Evolutionary conservation across 129 eudicot species (phyloP), one percentile per base, ranked within the genome.

Genomic region (Escallonia herrerae): DNA sequence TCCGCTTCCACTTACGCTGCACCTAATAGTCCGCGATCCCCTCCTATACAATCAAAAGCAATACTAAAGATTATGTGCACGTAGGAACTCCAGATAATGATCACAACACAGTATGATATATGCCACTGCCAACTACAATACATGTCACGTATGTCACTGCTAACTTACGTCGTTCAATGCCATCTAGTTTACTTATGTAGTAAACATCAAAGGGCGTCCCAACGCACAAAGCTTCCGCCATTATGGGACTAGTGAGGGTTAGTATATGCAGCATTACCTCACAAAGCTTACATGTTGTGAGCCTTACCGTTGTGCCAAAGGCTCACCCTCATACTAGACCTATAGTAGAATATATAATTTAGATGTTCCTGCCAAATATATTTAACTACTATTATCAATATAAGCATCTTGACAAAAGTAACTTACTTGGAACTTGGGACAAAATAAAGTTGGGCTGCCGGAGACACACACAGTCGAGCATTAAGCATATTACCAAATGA

Each of bases 1-100:
- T 62, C 80, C 74, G 50, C 74, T 73, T 54, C 76, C 83, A 40
- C 79, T 87, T 49, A 85, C 74, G 40, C 74, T 84, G 72, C 87
- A 83, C 70, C 77, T 75, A 66, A 86, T 58, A 64, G 66, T 74
- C 87, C 89, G 81, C 13, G 56, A 56, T 84, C 57, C 66, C 76
- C 76, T 82, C 89, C 97, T 90, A 76, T 58, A 33, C 60, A 47
- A 55, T 55, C 41, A 22, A 55, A 42, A 58, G 7, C 41, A 13
- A 72, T 68, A 13, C 8, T 65, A 51, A 58, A 64, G 56, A 65
- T 52, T 11, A 43, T 56, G 42, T 50, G 37, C 8, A 41, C 8
- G 40, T 52, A 67, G 58, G 55, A 43, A 76, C 15, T 66, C 11
- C 49, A 33, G 38, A 3, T 56, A 14, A 2, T 0, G 72, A 56